Base-by-base conservation (phyloP, 495 filamentous ascomycete genomes). In the Delitschia confertaspora region DNA sequence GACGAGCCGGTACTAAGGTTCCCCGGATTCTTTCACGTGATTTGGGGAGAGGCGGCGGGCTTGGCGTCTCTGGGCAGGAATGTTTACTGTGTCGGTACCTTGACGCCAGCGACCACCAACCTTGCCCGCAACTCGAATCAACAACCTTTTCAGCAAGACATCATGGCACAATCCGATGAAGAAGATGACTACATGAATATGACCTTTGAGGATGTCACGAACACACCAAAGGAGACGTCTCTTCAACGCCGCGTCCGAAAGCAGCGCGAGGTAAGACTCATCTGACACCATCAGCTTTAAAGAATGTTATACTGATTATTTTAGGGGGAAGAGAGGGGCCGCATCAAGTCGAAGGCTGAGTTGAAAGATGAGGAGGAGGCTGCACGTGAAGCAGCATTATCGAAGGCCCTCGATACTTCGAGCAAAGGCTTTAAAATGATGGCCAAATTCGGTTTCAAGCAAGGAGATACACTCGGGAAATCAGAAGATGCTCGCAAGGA, bases 361-460 rank as follows among this genome's bases (percentile, higher is more conserved):
- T 76, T 77, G 29, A 79, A 76, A 11, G 75, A 74, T 13, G 75
- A 83, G 47, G 84, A 79, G 55, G 73, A 69, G 18, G 70, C 70
- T 26, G 75, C 72, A 18, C 82, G 86, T 31, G 87, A 96, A 60
- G 74, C 70, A 30, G 86, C 80, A 3, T 73, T 94, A 11, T 67
- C 76, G 2, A 79, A 66, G 10, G 81, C 79, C n/a, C 69, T 95
- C 19, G 62, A 64, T 11, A 33, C 57, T 19, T 67, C 69, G 38
- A 82, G 73, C 64, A 98, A 95, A 61, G 91, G 91, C 2, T 78
- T 88, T 42, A 71, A 83, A 44, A 94, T 98, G 87, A 91, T 98
- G 88, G 79, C 84, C n/a, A 87, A 82, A 62, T 81, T 98, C 68
- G 91, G 91, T 5, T 98, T 88, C 65, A 82, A 76, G 47, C 65